A percentile compares a stretch with the other conserved stretches of the same genome.
phyloP scores from a whole-genome alignment of 768 basidiomycete genomes.

The Mycena filopes region DNA sequence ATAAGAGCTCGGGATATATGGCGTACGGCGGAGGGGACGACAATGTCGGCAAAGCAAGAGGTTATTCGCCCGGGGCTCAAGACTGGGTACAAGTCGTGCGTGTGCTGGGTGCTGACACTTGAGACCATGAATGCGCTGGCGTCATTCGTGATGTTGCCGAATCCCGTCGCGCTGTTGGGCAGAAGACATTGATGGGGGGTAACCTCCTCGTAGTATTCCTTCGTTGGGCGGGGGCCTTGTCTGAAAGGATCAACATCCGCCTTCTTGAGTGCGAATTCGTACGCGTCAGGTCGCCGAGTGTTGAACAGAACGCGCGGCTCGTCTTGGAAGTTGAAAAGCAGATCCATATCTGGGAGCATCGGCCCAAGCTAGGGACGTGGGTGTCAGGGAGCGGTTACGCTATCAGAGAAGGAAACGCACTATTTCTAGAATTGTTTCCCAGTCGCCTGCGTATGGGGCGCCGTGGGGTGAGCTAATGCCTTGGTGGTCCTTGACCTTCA shows the following conservation, averaged over 20 bases:
- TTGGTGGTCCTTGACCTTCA: not conserved
- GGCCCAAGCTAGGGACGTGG: not conserved
- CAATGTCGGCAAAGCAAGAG: constrained; percentile 7
- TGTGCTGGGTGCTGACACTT: constrained; percentile 3
- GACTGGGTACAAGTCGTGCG: constrained; percentile 12
- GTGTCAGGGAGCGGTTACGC: not conserved
- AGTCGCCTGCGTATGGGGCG: not conserved
- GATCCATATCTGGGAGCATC: not conserved
- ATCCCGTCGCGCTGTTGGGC: constrained; percentile 1
- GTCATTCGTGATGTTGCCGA: constrained; percentile 2
- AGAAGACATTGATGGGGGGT: not conserved
- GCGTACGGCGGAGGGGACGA: not conserved
- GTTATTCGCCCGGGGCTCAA: not conserved
- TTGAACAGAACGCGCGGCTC: constrained; percentile 2
- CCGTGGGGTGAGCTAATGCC: not conserved
- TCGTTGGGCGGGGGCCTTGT: constrained; percentile 5
- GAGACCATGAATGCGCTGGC: not conserved
- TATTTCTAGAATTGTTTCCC: not conserved
- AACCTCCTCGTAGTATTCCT: not conserved
- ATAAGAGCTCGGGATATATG: not conserved
- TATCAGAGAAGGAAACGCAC: not conserved
- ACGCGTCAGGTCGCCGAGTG: not conserved
- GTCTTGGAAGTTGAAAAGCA: not conserved
- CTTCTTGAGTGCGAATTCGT: constrained; percentile 2
- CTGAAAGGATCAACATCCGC: not conserved